Percentiles rank a stretch among this genome's conserved stretches.
phyloP scores from a whole-genome alignment of 2,329 filamentous ascomycete species.

The Penicillium sp. region DNA sequence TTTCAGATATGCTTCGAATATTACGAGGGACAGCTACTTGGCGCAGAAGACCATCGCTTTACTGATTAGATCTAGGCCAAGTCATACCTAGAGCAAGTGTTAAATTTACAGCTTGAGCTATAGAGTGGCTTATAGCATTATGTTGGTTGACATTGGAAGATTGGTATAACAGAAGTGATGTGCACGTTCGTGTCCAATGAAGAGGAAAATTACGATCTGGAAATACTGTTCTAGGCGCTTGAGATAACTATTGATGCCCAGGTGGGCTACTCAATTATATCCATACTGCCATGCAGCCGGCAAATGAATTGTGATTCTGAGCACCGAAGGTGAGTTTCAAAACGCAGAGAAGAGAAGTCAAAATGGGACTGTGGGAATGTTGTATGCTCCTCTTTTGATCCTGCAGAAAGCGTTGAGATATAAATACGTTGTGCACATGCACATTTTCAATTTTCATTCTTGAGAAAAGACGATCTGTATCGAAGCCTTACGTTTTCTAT shows the following conservation, averaged over 20 bases:
- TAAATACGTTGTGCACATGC: background rate
- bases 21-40: background rate
- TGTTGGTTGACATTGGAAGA: background rate
- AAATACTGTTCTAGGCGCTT: background rate
- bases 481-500: background rate
- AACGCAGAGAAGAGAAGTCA: background rate
- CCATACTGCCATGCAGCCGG: no score
- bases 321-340: background rate
- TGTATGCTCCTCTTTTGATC: background rate
- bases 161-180: background rate
- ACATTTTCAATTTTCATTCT: background rate
- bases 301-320: no score
- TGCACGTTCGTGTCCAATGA: background rate
- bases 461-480: background rate
- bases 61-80: conserved; percentile 6
- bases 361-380: background rate
- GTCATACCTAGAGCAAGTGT: background rate
- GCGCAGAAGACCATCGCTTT: background rate
- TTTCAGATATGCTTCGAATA: background rate
- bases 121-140: background rate
- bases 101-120: background rate
- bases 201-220: no score
- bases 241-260: no score
- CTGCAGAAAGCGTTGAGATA: background rate
- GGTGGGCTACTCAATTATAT: no score